phyloP scores from a whole-genome alignment of 2,329 filamentous ascomycete species.

The Helminthosporium solani region DNA sequence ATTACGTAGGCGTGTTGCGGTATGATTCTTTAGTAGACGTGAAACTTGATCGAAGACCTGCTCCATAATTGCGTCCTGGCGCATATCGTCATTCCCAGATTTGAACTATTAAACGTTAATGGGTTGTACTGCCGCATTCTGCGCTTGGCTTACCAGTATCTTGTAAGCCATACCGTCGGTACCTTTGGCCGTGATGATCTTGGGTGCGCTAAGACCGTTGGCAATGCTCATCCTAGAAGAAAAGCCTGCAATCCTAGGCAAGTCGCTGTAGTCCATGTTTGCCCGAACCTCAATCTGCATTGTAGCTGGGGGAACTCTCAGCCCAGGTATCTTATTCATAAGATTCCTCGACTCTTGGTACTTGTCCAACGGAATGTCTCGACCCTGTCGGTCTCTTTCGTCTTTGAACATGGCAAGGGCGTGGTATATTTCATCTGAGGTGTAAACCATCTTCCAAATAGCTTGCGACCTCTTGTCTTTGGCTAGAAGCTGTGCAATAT shows the following conservation, averaged over 20 bases:
- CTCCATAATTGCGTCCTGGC: constrained; percentile 98
- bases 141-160: constrained; percentile 63
- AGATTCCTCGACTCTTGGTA: constrained; percentile 64
- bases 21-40: constrained; percentile 80
- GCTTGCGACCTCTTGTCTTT: constrained; percentile 52
- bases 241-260: constrained; percentile 74
- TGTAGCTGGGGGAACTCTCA: constrained; percentile 82
- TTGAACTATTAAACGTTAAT: constrained; percentile 64
- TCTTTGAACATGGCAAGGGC: constrained; percentile 66
- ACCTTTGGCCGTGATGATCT: constrained; percentile 81
- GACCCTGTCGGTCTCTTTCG: constrained; percentile 64
- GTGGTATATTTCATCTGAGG: constrained; percentile 67
- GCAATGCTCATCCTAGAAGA: constrained; percentile 79
- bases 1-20: constrained; percentile 81
- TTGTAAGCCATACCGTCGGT: constrained; percentile 79
- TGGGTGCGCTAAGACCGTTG: constrained; percentile 86
- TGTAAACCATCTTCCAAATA: constrained; percentile 72
- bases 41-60: constrained; percentile 98
- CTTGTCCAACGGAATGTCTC: constrained; percentile 64
- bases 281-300: constrained; percentile 76
- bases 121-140: background rate
- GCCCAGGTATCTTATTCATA: constrained; percentile 61
- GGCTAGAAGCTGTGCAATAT: constrained; percentile 63
- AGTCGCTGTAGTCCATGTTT: constrained; percentile 70
- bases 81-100: constrained; percentile 90